Evolutionary conservation across 805 yeast genomes (phyloP), one percentile per base, ranked within the genome.

Genomic region (Candida insectalens): DNA sequence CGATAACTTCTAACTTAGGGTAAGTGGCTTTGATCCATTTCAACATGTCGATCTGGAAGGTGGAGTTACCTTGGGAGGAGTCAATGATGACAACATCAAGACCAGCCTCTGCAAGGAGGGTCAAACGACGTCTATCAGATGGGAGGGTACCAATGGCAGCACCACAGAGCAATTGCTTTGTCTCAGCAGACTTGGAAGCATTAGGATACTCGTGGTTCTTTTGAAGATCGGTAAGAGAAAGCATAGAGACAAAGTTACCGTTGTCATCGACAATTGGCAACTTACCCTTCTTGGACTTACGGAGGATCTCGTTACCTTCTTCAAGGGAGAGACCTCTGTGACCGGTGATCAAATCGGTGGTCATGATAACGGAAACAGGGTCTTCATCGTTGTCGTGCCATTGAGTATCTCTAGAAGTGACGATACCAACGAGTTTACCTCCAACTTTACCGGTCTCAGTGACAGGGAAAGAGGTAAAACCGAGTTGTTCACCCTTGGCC

Each of bases 391-490:
- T 75, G 50, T 87, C 96, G 55, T 80, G 81, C 72, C 92, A 92
- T 70, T 92, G 97, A 43, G 84, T 76, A 62, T 92, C 98, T 69
- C 98, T 88, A 31, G 96, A 83, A 37, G 98, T 89, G 59, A 92
- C 76, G 51, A 92, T 85, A 67, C 98, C 99, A 37, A 89, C 66
- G 43, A 92, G 75, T 62, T 92, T 89, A 39, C 94, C 94, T 44
- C 87, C 85, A 57, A 78, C 67, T 50, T 77, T 62, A 52, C 98
- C 98, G 57, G 63, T 67, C 63, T 82, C 98, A 63, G 98, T 92
- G 59, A 92, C 95, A 48, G 98, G 98, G 82, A 87, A 92, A 37
- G 96, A 94, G 47, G 96, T 85, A 62, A 89, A 92, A 38, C 98
- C 98, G 41, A 78, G 74, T 44, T 66, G 50, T 46, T 64, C 65